Evolutionary conservation across 768 basidiomycete genomes (phyloP).

Genomic region (Termitomyces sp.): DNA sequence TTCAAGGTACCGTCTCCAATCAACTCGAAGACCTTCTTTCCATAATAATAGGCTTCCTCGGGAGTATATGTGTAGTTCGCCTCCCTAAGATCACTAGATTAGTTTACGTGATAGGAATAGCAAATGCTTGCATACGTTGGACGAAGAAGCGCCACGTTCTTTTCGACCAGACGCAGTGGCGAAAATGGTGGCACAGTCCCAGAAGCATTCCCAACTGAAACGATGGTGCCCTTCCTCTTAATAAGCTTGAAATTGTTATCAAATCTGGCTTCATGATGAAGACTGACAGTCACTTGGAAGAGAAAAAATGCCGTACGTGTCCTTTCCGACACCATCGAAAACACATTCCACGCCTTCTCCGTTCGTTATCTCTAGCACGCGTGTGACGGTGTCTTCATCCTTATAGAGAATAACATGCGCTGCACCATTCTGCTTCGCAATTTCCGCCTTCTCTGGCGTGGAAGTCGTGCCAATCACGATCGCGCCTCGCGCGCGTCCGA

Average conservation of each 20-base stretch:
- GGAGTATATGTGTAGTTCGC: constrained; percentile 67
- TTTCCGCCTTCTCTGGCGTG: constrained; percentile 71
- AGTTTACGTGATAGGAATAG: background rate
- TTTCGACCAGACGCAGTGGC: constrained; percentile 65
- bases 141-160: constrained; percentile 74
- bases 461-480: constrained; percentile 93
- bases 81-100: constrained; percentile 36
- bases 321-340: constrained; percentile 96
- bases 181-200: constrained; percentile 75
- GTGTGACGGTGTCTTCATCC: constrained; percentile 65
- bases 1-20: constrained; percentile 56
- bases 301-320: constrained; percentile 57
- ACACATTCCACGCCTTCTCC: constrained; percentile 81
- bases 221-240: constrained; percentile 83
- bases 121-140: constrained; percentile 53
- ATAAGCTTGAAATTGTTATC: constrained; percentile 77
- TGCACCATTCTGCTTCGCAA: constrained; percentile 77
- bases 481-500: constrained; percentile 69
- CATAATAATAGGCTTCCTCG: constrained; percentile 67
- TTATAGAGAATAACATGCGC: constrained; percentile 84
- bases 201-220: constrained; percentile 89
- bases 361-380: constrained; percentile 69
- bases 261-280: constrained; percentile 38
- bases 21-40: constrained; percentile 55
- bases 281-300: background rate